A percentile compares a stretch with the other conserved stretches of the same genome.
These are phyloP conservation scores for Phtheirospermum japonicum DNA, from an alignment of 257 asterid genomes.

Conservation along the genomic window DNA sequence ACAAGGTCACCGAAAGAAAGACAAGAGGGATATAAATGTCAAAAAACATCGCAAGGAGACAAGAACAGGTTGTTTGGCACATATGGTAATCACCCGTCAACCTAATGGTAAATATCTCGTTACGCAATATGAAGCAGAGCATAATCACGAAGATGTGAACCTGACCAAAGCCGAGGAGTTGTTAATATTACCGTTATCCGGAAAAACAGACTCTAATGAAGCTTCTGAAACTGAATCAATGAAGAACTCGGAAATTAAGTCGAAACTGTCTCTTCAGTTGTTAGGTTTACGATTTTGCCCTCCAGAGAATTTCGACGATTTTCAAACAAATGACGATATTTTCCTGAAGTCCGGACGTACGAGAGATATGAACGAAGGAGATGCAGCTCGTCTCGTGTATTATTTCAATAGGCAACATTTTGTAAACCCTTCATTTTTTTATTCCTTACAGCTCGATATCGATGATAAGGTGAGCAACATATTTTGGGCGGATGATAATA, in stretches of 20 bases:
- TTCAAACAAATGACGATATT: conserved; percentile 37
- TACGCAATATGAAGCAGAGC: conserved; percentile 50
- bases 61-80: conserved; percentile 64
- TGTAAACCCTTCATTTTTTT: conserved; percentile 52
- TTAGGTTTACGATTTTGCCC: conserved; percentile 51
- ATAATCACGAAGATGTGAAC: conserved; percentile 55
- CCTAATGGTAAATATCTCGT: conserved; percentile 47
- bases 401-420: conserved; percentile 59
- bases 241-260: conserved; percentile 41
- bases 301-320: conserved; percentile 45
- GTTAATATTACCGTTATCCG: conserved; percentile 36
- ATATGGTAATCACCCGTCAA: conserved; percentile 60
- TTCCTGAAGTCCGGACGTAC: conserved; percentile 44
- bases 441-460: conserved; percentile 45
- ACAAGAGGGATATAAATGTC: conserved; percentile 57
- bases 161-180: conserved; percentile 38
- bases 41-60: conserved; percentile 65
- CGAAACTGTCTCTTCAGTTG: conserved; percentile 43
- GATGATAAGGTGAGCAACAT: conserved; percentile 61
- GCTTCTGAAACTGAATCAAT: conserved; percentile 43
- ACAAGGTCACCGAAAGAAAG: conserved; percentile 58
- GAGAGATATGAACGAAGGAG: conserved; percentile 59
- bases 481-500: conserved; percentile 60
- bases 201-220: conserved; percentile 34
- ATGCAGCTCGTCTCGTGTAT: conserved; percentile 48